phyloP scores from a whole-genome alignment of 2,329 filamentous ascomycete species.

The Madurella mycetomatis region DNA sequence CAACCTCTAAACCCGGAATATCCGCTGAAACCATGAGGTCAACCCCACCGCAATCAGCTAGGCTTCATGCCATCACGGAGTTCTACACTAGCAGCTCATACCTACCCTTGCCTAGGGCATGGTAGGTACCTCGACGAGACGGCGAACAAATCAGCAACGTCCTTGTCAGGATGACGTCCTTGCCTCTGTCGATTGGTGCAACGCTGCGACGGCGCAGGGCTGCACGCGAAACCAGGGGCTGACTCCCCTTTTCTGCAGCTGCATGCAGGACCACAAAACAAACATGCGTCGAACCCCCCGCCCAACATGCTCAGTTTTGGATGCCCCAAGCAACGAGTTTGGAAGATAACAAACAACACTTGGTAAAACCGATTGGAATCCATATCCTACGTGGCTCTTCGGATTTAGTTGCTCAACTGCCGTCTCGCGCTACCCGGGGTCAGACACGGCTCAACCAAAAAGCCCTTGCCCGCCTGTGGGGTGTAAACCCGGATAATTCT shows the following conservation, averaged over 20 bases:
- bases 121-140: neutral
- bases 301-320: neutral
- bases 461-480: neutral
- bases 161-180: neutral
- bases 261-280: neutral
- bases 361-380: no score
- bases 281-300: neutral
- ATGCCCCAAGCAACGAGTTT: neutral
- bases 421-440: no score
- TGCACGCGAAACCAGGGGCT: no score
- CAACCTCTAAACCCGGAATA: neutral
- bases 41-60: neutral
- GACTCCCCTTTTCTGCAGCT: neutral
- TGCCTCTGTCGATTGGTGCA: neutral
- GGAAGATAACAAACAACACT: no score
- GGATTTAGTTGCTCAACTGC: no score
- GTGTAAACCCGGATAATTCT: slow-evolving; percentile 3
- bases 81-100: no score
- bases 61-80: neutral
- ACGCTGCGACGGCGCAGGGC: neutral
- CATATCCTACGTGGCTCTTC: no score
- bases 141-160: neutral
- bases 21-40: neutral
- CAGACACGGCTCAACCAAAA: neutral
- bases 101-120: neutral